A percentile compares a stretch with the other conserved stretches of the same genome.
Evolutionary conservation across 306 rosid genomes (phyloP).

Genomic region (Rubus parviflorus): DNA sequence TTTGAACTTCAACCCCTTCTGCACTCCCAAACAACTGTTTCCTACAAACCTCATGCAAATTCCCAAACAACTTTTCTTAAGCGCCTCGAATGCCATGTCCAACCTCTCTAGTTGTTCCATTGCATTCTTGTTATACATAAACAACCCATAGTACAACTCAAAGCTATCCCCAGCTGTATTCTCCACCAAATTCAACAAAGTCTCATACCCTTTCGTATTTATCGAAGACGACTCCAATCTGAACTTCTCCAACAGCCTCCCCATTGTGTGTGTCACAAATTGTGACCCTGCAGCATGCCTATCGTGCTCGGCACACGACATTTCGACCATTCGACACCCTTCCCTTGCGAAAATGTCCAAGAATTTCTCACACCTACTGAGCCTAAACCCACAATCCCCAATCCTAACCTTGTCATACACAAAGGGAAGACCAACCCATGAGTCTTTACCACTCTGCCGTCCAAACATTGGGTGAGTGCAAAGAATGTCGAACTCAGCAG

Average conservation of each 20-base stretch:
- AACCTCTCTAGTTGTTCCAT: conserved; percentile 24
- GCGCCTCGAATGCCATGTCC: conserved; percentile 23
- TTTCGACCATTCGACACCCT: conserved; percentile 27
- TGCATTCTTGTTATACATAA: conserved; percentile 29
- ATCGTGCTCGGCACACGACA: conserved; percentile 25
- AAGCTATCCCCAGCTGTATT: conserved; percentile 26
- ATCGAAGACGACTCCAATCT: conserved; percentile 18
- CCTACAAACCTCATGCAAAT: conserved; percentile 16
- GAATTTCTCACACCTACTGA: conserved; percentile 11
- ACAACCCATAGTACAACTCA: conserved; percentile 23
- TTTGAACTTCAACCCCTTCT: not conserved
- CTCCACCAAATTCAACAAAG: conserved; percentile 17
- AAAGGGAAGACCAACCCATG: conserved; percentile 17
- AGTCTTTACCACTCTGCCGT: conserved; percentile 9
- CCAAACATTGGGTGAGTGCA: conserved; percentile 31
- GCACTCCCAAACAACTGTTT: conserved; percentile 3
- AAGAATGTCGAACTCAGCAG: conserved; percentile 15
- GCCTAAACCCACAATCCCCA: not conserved
- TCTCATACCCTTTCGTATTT: conserved; percentile 21
- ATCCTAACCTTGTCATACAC: conserved; percentile 13
- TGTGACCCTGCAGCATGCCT: conserved; percentile 19
- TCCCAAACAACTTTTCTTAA: conserved; percentile 23
- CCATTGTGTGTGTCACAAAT: conserved; percentile 24
- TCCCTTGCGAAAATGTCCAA: conserved; percentile 4
- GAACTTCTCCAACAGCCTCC: conserved; percentile 21